Percentiles rank a stretch among this genome's conserved stretches.
Evolutionary conservation across 2,329 filamentous ascomycete species (phyloP).

Genomic region (Alternaria novae-zelandiae): DNA sequence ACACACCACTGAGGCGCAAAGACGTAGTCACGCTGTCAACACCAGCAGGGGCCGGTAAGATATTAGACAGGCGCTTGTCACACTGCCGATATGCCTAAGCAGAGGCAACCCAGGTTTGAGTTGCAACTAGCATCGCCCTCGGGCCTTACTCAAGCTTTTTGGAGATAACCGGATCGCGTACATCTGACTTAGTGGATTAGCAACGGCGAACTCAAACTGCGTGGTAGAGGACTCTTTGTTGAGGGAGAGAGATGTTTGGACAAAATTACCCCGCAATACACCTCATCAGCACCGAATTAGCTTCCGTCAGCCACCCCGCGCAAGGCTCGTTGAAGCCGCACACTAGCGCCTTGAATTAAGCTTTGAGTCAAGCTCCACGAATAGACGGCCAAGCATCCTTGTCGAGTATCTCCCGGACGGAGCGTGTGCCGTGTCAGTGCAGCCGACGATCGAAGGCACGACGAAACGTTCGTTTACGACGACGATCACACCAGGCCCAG

Average conservation of each 20-base stretch:
- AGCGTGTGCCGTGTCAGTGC: slow-evolving; percentile 14
- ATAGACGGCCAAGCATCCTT: slow-evolving; percentile 35
- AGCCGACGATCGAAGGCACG: slow-evolving; percentile 10
- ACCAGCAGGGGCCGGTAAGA: slow-evolving; percentile 5
- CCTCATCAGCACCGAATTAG: slow-evolving; percentile 20
- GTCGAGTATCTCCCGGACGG: slow-evolving; percentile 25
- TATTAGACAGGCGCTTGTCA: slow-evolving; percentile 15
- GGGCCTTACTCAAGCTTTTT: neutral
- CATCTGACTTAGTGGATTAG: neutral
- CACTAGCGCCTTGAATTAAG: slow-evolving; percentile 30
- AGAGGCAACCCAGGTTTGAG: slow-evolving; percentile 1
- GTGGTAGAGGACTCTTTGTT: neutral
- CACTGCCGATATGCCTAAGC: slow-evolving; percentile 16
- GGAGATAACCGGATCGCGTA: neutral
- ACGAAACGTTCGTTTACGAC: slow-evolving; percentile 6
- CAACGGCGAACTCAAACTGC: neutral
- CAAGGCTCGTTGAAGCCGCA: slow-evolving; percentile 15
- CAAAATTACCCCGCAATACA: slow-evolving; percentile 30
- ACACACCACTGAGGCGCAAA: slow-evolving; percentile 11
- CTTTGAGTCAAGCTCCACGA: slow-evolving; percentile 32
- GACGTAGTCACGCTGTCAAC: slow-evolving; percentile 8
- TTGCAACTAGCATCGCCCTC: neutral
- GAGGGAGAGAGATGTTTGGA: neutral
- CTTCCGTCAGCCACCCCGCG: slow-evolving; percentile 32
- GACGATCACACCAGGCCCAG: slow-evolving; percentile 12